These are phyloP conservation scores for Fusarium acutatum DNA, from an alignment of 2,329 filamentous ascomycete species.

Conservation along the genomic window DNA sequence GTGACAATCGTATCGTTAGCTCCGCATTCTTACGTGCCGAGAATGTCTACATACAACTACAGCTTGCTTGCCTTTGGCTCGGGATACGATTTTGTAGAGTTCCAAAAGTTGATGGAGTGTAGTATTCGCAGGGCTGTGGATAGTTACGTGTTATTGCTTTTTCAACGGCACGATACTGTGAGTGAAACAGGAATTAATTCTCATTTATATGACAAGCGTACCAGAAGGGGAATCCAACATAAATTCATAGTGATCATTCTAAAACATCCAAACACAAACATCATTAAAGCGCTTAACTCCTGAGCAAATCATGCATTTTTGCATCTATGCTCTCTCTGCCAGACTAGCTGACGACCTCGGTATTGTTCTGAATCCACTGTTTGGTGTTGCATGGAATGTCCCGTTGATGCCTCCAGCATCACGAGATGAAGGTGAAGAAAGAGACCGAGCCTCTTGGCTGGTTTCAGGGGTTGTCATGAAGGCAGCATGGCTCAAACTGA, in stretches of 20 bases:
- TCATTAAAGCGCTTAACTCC: neutral
- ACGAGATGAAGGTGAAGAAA: neutral
- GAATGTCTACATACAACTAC: constrained; percentile 45
- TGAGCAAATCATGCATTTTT: neutral
- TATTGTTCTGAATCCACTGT: constrained; percentile 40
- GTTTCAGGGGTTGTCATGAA: constrained; percentile 3
- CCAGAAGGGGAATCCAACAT: neutral
- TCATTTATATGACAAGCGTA: neutral
- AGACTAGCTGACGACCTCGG: constrained; percentile 30
- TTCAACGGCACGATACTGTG: neutral
- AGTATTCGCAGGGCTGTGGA: constrained; percentile 12
- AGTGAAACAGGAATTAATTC: neutral
- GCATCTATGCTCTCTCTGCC: constrained; percentile 14
- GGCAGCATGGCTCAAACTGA: neutral
- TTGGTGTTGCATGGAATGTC: constrained; percentile 2
- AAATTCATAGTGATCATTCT: neutral
- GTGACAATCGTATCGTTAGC: constrained; percentile 31
- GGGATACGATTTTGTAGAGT: constrained; percentile 40
- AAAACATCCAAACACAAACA: neutral
- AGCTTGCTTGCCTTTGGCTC: constrained; percentile 45
- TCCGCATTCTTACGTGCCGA: constrained; percentile 42
- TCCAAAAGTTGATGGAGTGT: constrained; percentile 43
- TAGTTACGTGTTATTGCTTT: neutral
- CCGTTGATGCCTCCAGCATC: neutral
- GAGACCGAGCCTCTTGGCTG: neutral